Conservation (phyloP, 352 stramenopile species). For the Pythium coloratum region DNA sequence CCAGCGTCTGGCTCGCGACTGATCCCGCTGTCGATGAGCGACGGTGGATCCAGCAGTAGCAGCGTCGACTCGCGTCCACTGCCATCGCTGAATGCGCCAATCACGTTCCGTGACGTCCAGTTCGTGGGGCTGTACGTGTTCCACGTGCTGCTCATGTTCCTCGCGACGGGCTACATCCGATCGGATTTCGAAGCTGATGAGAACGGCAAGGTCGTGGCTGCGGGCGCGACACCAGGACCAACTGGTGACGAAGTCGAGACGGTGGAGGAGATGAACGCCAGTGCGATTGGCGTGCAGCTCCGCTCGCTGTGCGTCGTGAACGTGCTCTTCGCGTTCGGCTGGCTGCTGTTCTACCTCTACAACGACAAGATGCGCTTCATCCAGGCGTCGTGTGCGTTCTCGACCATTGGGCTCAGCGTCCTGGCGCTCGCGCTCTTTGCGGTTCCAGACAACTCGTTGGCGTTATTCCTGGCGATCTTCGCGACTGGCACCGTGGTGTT, state of each 20-base stretch:
- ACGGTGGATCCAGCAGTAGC: constrained; percentile 45
- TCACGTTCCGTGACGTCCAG: constrained; percentile 60
- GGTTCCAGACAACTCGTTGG: constrained; percentile 46
- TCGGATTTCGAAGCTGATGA: constrained; percentile 26
- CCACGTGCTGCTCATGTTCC: constrained; percentile 53
- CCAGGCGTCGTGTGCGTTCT: constrained; percentile 68
- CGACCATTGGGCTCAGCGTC: constrained; percentile 46
- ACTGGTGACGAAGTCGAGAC: constrained; percentile 18
- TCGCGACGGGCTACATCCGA: constrained; percentile 47
- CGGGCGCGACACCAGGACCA: constrained; percentile 5
- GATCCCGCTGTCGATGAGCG: constrained; percentile 70
- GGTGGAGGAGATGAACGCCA: constrained; percentile 32
- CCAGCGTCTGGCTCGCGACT: constrained; percentile 40
- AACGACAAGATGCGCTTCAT: constrained; percentile 75
- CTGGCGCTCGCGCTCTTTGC: constrained; percentile 58
- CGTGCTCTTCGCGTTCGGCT: constrained; percentile 67
- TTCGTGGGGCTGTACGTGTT: constrained; percentile 52
- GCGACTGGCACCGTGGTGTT: constrained; percentile 41
- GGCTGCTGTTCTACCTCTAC: constrained; percentile 75
- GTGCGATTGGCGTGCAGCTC: constrained; percentile 52
- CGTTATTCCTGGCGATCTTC: constrained; percentile 50
- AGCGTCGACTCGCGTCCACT: constrained; percentile 51
- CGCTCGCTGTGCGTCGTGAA: constrained; percentile 70
- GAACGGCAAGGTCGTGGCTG: constrained; percentile 4
- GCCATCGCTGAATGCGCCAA: constrained; percentile 57